A percentile compares a stretch with the other conserved stretches of the same genome.
These are phyloP conservation scores for Coccomyxa subellipsoidea DNA, from an alignment of 163 green algal genomes.

Conservation along the genomic window DNA sequence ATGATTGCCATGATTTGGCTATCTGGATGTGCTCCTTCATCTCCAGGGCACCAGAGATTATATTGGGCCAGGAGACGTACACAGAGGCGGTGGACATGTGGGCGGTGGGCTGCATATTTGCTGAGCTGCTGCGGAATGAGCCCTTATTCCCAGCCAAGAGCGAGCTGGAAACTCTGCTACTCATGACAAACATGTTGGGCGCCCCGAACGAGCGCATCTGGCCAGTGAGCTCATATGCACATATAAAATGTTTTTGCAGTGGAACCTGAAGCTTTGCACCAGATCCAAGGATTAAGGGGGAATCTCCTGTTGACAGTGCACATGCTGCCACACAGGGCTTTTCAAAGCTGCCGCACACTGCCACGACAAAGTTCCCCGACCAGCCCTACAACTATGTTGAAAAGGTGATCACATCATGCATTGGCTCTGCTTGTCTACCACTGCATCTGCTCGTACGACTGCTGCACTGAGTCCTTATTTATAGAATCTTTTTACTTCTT, in stretches of 20 bases:
- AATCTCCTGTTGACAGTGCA: not conserved
- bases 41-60: slow-evolving; percentile 36
- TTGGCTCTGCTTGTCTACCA: slow-evolving; percentile 6
- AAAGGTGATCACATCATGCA: slow-evolving; percentile 23
- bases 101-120: slow-evolving; percentile 73
- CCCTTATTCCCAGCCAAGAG: slow-evolving; percentile 64
- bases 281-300: not conserved
- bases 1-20: not conserved
- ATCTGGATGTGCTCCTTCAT: not conserved
- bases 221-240: slow-evolving; percentile 45
- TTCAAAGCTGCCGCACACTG: slow-evolving; percentile 31
- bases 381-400: slow-evolving; percentile 76
- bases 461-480: not conserved
- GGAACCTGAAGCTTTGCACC: not conserved
- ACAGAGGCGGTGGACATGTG: slow-evolving; percentile 63
- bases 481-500: not conserved
- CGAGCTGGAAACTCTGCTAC: slow-evolving; percentile 59
- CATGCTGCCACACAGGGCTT: slow-evolving; percentile 41
- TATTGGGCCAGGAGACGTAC: slow-evolving; percentile 39
- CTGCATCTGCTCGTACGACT: too few species aligned
- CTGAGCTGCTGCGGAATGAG: slow-evolving; percentile 65
- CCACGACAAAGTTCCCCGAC: slow-evolving; percentile 42
- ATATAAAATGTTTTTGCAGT: not conserved
- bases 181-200: slow-evolving; percentile 68
- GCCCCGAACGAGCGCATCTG: slow-evolving; percentile 65